These are phyloP conservation scores for Boletus rufocinnamomeus DNA, from an alignment of 768 basidiomycete species.

Conservation along the genomic window DNA sequence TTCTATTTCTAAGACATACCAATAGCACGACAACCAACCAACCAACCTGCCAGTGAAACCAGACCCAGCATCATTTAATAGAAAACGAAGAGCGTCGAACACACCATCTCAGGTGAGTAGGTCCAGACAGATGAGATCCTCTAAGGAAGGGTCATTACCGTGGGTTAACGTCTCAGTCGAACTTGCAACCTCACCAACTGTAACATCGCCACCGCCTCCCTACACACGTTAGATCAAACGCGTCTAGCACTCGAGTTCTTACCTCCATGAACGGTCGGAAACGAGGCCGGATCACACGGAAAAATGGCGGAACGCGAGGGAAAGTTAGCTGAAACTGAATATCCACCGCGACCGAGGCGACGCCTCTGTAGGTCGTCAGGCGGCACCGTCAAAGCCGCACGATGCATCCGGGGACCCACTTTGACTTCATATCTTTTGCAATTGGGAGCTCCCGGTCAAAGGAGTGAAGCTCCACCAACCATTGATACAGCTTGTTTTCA, in stretches of 20 bases:
- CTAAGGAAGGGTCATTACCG: conserved; percentile 28
- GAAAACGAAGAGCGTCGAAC: background rate
- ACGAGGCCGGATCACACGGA: conserved; percentile 72
- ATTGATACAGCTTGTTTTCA: conserved; percentile 68
- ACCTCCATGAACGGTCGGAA: conserved; percentile 66
- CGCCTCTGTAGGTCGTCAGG: conserved; percentile 36
- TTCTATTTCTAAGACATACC: conserved; percentile 33
- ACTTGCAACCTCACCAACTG: conserved; percentile 45
- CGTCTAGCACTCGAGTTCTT: background rate
- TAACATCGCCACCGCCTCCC: conserved; percentile 72
- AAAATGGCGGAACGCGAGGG: conserved; percentile 73
- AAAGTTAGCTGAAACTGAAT: conserved; percentile 67
- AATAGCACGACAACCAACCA: conserved; percentile 68
- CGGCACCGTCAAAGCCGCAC: background rate
- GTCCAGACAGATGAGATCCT: conserved; percentile 78
- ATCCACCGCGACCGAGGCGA: conserved; percentile 72
- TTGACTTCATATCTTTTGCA: conserved; percentile 56
- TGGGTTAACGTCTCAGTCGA: no score
- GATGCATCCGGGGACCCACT: conserved; percentile 35
- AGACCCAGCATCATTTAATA: background rate
- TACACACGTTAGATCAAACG: conserved; percentile 8
- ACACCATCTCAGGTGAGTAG: conserved; percentile 59
- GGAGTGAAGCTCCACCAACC: conserved; percentile 74
- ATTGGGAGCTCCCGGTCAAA: conserved; percentile 63
- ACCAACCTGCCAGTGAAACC: no score